Percentiles rank a stretch among this genome's conserved stretches.
Conservation (phyloP, 139 green algal species). For the Closterium sp. region DNA sequence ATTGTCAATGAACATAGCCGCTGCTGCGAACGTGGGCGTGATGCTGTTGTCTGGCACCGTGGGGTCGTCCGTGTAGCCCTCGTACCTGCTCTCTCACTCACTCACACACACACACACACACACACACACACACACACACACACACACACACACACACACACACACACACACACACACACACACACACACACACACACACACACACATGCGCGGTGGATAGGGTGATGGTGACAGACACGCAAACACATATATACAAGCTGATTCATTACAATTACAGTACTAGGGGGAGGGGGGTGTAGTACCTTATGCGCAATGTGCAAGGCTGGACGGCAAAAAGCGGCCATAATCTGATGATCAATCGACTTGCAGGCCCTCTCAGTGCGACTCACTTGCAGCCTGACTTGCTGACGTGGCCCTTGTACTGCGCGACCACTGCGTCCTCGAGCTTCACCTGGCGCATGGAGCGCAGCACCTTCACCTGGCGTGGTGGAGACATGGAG, state of each 20-base stretch:
- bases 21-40: slow-evolving; percentile 90
- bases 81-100: slow-evolving; percentile 58
- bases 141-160: not conserved
- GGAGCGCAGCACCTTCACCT: slow-evolving; percentile 87
- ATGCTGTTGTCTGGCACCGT: slow-evolving; percentile 81
- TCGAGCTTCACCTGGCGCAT: slow-evolving; percentile 81
- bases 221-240: too few relatives aligned
- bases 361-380: too few relatives aligned
- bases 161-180: not conserved
- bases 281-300: too few relatives aligned
- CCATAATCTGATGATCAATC: too few relatives aligned
- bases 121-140: not conserved
- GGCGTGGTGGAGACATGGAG: not conserved
- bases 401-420: slow-evolving; percentile 57
- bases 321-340: too few relatives aligned
- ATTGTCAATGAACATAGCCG: slow-evolving; percentile 95
- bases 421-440: slow-evolving; percentile 97
- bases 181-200: not conserved
- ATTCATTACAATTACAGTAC: too few relatives aligned
- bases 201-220: not conserved
- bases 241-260: too few relatives aligned
- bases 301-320: too few relatives aligned
- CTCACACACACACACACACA: not conserved
- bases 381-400: not conserved
- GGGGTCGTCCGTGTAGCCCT: slow-evolving; percentile 91